A percentile compares a stretch with the other conserved stretches of the same genome.
These are phyloP conservation scores for Sambucus nigra DNA, from an alignment of 129 eudicot species.

Conservation along the genomic window DNA sequence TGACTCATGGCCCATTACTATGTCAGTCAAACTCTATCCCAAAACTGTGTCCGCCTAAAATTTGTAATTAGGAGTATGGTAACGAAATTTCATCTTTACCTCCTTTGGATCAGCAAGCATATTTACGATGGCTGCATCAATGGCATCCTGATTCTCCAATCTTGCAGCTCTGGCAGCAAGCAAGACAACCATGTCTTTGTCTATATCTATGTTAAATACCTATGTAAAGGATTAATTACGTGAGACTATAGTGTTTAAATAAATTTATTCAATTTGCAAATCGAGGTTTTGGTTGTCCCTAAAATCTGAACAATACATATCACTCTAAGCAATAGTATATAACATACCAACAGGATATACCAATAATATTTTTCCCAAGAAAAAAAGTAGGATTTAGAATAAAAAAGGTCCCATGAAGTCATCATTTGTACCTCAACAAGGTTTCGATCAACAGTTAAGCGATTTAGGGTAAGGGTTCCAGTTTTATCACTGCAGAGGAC, in stretches of 20 bases:
- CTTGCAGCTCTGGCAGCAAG: constrained; percentile 55
- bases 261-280: no score
- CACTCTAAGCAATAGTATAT: neutral
- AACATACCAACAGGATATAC: neutral
- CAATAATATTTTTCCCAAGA: neutral
- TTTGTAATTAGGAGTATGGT: no score
- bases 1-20: no score
- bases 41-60: no score
- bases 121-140: constrained; percentile 47
- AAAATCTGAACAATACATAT: neutral
- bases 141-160: constrained; percentile 50
- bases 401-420: neutral
- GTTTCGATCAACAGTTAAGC: constrained; percentile 35
- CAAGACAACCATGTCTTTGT: constrained; percentile 41
- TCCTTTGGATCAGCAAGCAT: constrained; percentile 56
- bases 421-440: constrained; percentile 31
- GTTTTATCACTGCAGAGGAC: constrained; percentile 60
- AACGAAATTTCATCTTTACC: constrained; percentile 24
- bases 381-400: neutral
- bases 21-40: no score
- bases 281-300: no score
- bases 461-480: constrained; percentile 47
- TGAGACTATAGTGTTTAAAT: neutral
- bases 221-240: neutral
- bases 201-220: constrained; percentile 35